Evolutionary conservation across 2,329 filamentous ascomycete genomes (phyloP), one percentile per base, ranked within the genome.

Genomic region (Pseudocercospora vitis): DNA sequence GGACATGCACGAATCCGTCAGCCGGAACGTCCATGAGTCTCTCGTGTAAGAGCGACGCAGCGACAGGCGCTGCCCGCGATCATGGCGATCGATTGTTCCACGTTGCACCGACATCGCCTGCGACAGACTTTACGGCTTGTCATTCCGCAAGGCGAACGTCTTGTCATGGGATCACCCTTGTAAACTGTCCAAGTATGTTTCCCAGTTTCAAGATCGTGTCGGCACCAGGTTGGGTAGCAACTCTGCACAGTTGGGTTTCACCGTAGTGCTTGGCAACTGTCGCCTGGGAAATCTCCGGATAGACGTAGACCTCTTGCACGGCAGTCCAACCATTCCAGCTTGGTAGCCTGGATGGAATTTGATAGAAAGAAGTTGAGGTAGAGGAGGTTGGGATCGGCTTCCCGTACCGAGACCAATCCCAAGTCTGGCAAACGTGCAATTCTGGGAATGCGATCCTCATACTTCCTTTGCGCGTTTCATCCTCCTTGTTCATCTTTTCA

Each of bases 81-180:
- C 18, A 29, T 51, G 18, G 24, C 52, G 52, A 55, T 55, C 52
- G 52, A 33, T 37, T 48, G 21, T 46, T 28, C 47, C 52, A 54
- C 33, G 52, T 46, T 46, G 46, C 39, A 50, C 37, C 23, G 14
- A 45, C 46, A 54, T 46, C 28, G 52, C 52, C 8, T 23, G 16
- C 37, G 37, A 40, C 37, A 40, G 19, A 40, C 37, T 23, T n/a
- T 23, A 6, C 37, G 19, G 37, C 37, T 24, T 40, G 18, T 19
- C 19, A 23, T 24, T 40, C 37, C 18, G 37, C 37, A 12, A 40
- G 37, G 37, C 37, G 18, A 24, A 40, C 19, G 19, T 40, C 37
- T 40, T 40, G 37, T 19, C 12, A 40, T 40, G 37, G 37, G 37
- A 40, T 40, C 5, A 40, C 19, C 37, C 37, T 40, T 40, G 37